phyloP scores from a whole-genome alignment of 257 asterid species.

The Jacaranda mimosifolia region DNA sequence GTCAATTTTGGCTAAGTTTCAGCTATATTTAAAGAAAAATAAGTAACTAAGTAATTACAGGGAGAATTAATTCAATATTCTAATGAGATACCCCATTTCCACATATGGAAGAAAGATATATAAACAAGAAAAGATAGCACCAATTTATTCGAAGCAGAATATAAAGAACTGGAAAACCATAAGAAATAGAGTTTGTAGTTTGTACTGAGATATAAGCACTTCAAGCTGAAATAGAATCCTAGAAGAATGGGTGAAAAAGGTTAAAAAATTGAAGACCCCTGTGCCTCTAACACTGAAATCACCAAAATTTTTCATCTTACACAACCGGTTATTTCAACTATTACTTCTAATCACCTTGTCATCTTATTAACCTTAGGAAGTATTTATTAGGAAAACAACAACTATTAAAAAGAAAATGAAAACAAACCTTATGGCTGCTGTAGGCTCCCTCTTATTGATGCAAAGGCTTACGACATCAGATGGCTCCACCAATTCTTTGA shows the following conservation, averaged over 20 bases:
- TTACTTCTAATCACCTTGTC: constrained; percentile 18
- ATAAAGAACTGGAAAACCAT: constrained; percentile 6
- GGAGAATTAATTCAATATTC: not conserved
- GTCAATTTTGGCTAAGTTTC: not conserved
- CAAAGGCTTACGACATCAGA: constrained; percentile 70
- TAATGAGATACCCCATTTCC: constrained; percentile 20
- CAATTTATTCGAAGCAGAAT: constrained; percentile 7
- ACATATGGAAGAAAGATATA: not conserved
- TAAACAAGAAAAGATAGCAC: not conserved
- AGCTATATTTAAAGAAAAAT: constrained; percentile 1
- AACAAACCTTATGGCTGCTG: constrained; percentile 73
- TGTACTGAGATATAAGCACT: constrained; percentile 16
- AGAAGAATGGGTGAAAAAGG: constrained; percentile 12
- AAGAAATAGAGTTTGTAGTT: not conserved
- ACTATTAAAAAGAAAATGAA: constrained; percentile 9
- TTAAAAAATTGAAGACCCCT: not conserved
- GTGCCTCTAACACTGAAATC: constrained; percentile 24
- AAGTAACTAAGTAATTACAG: not conserved
- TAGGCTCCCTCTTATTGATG: constrained; percentile 68
- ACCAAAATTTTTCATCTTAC: constrained; percentile 20
- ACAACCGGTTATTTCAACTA: not conserved
- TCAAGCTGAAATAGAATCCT: not conserved
- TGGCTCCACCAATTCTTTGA: constrained; percentile 64
- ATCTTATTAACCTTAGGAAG: constrained; percentile 4
- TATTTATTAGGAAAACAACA: not conserved